phyloP scores from a whole-genome alignment of 805 yeast species.

The Starmerella bombicola region DNA sequence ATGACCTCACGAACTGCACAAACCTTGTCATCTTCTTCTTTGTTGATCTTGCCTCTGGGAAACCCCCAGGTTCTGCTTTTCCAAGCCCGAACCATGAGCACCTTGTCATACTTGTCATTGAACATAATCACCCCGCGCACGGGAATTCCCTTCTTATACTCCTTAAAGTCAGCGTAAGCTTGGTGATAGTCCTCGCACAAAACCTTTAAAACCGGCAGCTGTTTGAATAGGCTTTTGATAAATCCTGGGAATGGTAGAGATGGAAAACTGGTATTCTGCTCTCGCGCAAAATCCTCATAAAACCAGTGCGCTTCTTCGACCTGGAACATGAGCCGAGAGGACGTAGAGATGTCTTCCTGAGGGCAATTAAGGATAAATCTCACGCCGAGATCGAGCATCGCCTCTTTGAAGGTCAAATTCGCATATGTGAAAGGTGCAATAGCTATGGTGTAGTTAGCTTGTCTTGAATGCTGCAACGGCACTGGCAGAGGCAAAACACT shows the following conservation, averaged over 20 bases:
- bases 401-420: slow-evolving; percentile 21
- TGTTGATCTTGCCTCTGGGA: slow-evolving; percentile 92
- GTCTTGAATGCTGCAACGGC: too few species aligned
- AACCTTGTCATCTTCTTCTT: slow-evolving; percentile 73
- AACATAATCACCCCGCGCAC: slow-evolving; percentile 91
- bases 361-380: slow-evolving; percentile 89
- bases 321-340: slow-evolving; percentile 76
- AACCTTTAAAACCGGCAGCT: slow-evolving; percentile 39
- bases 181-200: slow-evolving; percentile 33
- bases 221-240: slow-evolving; percentile 65
- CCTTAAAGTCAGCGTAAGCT: slow-evolving; percentile 66
- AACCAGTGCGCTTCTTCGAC: slow-evolving; percentile 99
- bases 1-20: slow-evolving; percentile 87
- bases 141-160: slow-evolving; percentile 81
- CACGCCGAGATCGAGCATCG: slow-evolving; percentile 54
- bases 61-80: slow-evolving; percentile 82
- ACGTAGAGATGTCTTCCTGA: slow-evolving; percentile 70
- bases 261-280: slow-evolving; percentile 64
- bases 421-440: slow-evolving; percentile 12
- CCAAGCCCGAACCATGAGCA: slow-evolving; percentile 71
- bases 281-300: slow-evolving; percentile 70
- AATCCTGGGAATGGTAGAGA: slow-evolving; percentile 64
- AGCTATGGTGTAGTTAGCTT: not conserved
- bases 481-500: too few species aligned
- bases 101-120: slow-evolving; percentile 53